Conservation (phyloP, 768 basidiomycete genomes). For the Naganishia friedmannii region DNA sequence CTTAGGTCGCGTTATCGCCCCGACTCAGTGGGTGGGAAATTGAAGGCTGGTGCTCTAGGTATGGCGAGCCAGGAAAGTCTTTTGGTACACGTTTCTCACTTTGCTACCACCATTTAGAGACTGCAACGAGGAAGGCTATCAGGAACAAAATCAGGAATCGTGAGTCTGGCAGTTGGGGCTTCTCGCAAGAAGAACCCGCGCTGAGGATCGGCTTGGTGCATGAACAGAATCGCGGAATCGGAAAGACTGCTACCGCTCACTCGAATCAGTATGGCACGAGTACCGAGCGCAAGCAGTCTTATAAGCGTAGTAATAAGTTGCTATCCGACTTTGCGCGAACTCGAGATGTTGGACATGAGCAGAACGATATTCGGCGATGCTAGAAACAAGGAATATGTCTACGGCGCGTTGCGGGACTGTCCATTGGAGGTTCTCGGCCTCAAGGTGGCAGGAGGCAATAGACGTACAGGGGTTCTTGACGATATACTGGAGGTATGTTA, state of each 20-base stretch:
- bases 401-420: not conserved
- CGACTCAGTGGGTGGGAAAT: conserved; percentile 22
- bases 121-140: conserved; percentile 12
- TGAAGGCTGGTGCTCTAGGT: conserved; percentile 33
- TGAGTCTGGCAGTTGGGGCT: not conserved
- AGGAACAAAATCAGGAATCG: conserved; percentile 11
- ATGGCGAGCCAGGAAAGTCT: not conserved
- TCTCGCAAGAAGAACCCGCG: not conserved
- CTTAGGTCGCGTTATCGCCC: conserved; percentile 7
- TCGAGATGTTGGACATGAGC: conserved; percentile 29
- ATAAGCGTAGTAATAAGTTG: not conserved
- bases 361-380: conserved; percentile 17
- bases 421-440: conserved; percentile 10
- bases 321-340: conserved; percentile 13
- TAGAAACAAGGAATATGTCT: not conserved
- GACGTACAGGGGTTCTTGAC: conserved; percentile 22
- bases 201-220: not conserved
- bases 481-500: conserved; percentile 22
- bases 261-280: conserved; percentile 20
- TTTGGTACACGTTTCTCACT: not conserved
- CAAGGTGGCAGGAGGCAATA: conserved; percentile 22
- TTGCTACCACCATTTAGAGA: not conserved
- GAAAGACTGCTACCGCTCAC: conserved; percentile 14
- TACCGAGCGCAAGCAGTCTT: conserved; percentile 5
- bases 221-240: conserved; percentile 2